phyloP scores from a whole-genome alignment of 345 rosid genomes.

The Nephelium lappaceum region DNA sequence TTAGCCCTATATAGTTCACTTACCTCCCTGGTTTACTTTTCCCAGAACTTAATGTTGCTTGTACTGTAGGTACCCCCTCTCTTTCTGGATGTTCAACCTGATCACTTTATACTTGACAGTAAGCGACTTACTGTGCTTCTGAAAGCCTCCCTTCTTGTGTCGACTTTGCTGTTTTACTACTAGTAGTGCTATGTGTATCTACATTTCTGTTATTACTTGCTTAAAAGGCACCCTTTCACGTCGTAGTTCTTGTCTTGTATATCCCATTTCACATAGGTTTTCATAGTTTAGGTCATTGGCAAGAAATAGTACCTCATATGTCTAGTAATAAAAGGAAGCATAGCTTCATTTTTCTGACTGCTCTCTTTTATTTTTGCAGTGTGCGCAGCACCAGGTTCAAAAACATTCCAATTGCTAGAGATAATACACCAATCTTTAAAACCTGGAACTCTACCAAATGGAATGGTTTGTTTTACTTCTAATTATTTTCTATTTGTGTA shows the following conservation, averaged over 20 bases:
- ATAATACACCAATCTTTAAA: constrained; percentile 67
- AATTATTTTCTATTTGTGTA: background rate
- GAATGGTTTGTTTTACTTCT: constrained; percentile 61
- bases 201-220: background rate
- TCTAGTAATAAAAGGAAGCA: background rate
- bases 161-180: background rate
- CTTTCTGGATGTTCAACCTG: constrained; percentile 78
- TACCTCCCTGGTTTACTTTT: background rate
- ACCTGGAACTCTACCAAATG: constrained; percentile 70
- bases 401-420: constrained; percentile 94
- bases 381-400: constrained; percentile 99
- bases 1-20: background rate
- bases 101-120: constrained; percentile 89
- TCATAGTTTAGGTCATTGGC: background rate
- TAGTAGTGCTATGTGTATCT: background rate
- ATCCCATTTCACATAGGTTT: background rate
- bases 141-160: background rate
- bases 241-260: background rate
- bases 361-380: constrained; percentile 46
- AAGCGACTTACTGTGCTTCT: constrained; percentile 39
- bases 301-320: background rate
- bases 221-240: background rate
- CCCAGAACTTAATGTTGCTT: constrained; percentile 21
- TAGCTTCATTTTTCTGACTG: constrained; percentile 3
- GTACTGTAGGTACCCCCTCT: constrained; percentile 82